Evolutionary conservation across 371 early-diverging fungal species (phyloP), one percentile per base, ranked within the genome.

Genomic region (Circinella minor): DNA sequence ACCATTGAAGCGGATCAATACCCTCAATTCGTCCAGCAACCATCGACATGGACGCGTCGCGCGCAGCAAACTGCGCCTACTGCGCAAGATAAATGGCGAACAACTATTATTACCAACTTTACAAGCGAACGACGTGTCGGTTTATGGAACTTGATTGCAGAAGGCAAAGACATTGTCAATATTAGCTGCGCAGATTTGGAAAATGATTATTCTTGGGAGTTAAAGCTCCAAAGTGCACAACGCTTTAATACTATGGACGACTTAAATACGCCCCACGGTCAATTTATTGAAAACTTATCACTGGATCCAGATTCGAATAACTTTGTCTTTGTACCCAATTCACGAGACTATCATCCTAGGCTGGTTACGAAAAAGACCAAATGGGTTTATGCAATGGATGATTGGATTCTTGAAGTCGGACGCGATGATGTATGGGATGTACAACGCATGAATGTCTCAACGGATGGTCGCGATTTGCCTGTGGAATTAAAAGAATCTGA

Each of bases 381-480:
- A 59, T 85, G 83, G 82, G 51, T 64, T 0, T 82, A 82, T 46
- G 74, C 67, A 6, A 80, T 75, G 69, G 72, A 72, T 5, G 69
- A 75, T 2, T 80, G 73, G 67, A 65, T 80, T 7, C 65, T 82
- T 2, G 85, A 85, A 34, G 72, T 85, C 34, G 72, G 74, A 11
- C 63, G 71, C 14, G 82, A 85, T 15, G 82, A 85, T 18, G 63
- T 81, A 3, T 85, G 85, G 85, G 74, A 82, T 48, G 64, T 81
- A 37, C 18, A 43, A 0, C 46, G 48, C 0, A 62, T 82, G 1
- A 38, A 74, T 11, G 54, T 76, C 13, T 55, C 64, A 0, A 73
- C 74, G 18, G 67, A 68, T 34, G 34, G 62, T 14, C 47, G 46
- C 15, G 74, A 61, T 3, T 67, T 85, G 14, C 82, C 79, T 17